Evolutionary conservation across 805 yeast genomes (phyloP).

Genomic region (Cyberlindnera japonica): DNA sequence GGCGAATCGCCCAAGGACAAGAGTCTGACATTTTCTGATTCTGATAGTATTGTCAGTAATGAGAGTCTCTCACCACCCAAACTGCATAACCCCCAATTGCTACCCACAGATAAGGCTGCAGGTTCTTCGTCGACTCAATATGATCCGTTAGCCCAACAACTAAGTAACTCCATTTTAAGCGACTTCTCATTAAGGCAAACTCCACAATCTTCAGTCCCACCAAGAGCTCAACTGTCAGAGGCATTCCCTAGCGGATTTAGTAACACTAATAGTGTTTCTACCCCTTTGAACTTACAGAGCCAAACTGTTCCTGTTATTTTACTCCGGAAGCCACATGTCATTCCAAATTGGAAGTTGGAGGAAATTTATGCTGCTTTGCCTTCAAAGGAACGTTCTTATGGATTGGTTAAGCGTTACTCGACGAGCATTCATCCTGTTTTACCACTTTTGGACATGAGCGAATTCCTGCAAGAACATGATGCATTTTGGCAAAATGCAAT

Average conservation of each 20-base stretch:
- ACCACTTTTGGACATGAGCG: conserved; percentile 47
- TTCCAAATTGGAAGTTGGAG: conserved; percentile 25
- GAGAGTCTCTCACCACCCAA: conserved; percentile 30
- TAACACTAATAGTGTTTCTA: conserved; percentile 9
- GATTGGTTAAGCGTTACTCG: conserved; percentile 44
- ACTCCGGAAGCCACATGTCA: conserved; percentile 24
- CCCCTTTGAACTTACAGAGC: conserved; percentile 22
- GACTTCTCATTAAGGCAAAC: conserved; percentile 24
- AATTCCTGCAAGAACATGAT: conserved; percentile 44
- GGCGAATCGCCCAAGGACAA: conserved; percentile 22
- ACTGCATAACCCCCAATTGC: conserved; percentile 24
- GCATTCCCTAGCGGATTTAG: conserved; percentile 12
- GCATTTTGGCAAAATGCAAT: conserved; percentile 41
- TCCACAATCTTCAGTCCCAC: conserved; percentile 18
- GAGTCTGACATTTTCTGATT: conserved; percentile 23
- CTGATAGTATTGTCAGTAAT: conserved; percentile 24
- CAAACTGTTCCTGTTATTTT: conserved; percentile 25
- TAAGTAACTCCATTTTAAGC: conserved; percentile 21
- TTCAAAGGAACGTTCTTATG: conserved; percentile 41
- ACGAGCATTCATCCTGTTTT: conserved; percentile 54
- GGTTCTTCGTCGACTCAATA: conserved; percentile 4
- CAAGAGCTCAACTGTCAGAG: conserved; percentile 16
- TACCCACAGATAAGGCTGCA: conserved; percentile 22
- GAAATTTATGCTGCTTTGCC: conserved; percentile 46
- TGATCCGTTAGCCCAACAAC: conserved; percentile 8